Base-by-base conservation (phyloP, 1,284 basidiomycete genomes). In the Phaffia rhodozyma region DNA sequence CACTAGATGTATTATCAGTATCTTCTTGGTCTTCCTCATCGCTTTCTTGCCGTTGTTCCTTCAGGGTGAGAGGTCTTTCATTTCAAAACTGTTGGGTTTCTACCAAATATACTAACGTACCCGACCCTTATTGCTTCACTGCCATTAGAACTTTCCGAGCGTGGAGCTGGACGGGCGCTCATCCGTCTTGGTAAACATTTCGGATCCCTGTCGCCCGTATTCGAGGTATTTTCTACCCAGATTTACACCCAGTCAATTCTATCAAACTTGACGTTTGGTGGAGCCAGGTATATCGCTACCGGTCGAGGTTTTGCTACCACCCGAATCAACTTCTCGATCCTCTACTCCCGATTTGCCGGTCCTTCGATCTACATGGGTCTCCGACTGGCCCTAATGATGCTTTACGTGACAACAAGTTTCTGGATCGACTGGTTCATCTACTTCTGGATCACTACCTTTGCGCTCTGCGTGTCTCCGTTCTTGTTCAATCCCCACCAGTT, bases 401-500 rank as follows among this genome's bases (percentile, higher is more conserved):
- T 96, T 66, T 97, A 93, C 75, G 86, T 93, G 71, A 91, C 91
- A 34, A 77, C 96, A 76, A 80, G 89, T 20, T 77, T 93, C 66
- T 96, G 88, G 86, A 89, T 89, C 58, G 85, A 86, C 5, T 91
- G 89, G 76, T 76, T 96, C 70, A 86, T 92, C 76, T 97, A 97
- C 80, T 97, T 97, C 82, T 97, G 92, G 92, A 76, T 91, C 63
- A 89, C 89, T 49, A 86, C 89, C 68, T 78, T 91, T 51, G 84
- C 92, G 55, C 81, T 96, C 21, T 93, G 90, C 72, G 77, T 94
- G 67, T 86, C 92, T 55, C 92, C 92, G 29, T 96, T 97, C 85
- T 73, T 94, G 70, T 96, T 96, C 82, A 97, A 96, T 75, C 92
- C 92, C 18, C 92, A 96, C 76, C 92, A 97, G 75, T 97, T 97